Conservation (phyloP, 139 green algal genomes). For the Closterium sp. region DNA sequence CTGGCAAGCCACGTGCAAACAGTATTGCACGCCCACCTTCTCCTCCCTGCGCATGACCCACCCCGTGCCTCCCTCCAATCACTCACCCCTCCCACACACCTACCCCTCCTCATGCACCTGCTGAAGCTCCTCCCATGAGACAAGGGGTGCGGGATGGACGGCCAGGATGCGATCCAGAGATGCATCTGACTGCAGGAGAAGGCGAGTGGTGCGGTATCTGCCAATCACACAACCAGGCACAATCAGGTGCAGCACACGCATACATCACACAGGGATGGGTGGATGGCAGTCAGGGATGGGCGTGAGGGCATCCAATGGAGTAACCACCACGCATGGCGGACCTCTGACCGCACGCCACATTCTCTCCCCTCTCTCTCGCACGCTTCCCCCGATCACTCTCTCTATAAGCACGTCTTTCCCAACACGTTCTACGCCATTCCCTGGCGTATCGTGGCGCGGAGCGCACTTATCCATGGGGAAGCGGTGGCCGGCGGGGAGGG, state of each 20-base stretch:
- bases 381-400: background rate
- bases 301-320: no score
- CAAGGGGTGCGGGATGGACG: constrained; percentile 8
- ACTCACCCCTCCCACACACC: background rate
- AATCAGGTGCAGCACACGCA: background rate
- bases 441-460: background rate
- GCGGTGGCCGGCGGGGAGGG: constrained; percentile 17
- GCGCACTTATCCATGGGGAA: constrained; percentile 39
- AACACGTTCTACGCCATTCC: no score
- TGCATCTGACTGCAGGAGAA: constrained; percentile 13
- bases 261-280: background rate
- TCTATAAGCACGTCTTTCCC: no score
- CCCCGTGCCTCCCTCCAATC: background rate
- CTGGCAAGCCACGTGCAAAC: background rate
- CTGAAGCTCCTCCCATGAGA: constrained; percentile 12
- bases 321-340: background rate
- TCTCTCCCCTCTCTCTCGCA: background rate
- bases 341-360: background rate
- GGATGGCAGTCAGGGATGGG: background rate
- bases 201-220: constrained; percentile 20
- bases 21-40: background rate
- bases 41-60: background rate
- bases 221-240: background rate
- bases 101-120: constrained; percentile 18
- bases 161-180: constrained; percentile 15